phyloP scores from a whole-genome alignment of 1,284 basidiomycete species.

The Lentinula novae-zelandiae region DNA sequence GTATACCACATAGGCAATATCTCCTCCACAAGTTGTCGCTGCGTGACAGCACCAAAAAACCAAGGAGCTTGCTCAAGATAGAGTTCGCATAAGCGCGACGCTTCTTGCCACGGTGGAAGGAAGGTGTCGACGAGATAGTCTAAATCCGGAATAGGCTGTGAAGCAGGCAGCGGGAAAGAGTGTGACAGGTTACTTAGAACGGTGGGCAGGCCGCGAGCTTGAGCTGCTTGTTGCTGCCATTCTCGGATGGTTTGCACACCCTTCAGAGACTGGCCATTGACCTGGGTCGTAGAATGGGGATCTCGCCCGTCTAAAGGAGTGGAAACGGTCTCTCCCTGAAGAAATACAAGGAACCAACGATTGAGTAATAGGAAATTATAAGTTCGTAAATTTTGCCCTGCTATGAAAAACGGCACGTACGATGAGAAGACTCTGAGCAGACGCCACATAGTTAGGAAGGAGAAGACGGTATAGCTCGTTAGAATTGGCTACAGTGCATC shows the following conservation, averaged over 20 bases:
- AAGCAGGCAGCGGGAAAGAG: conserved; percentile 49
- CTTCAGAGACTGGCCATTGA: neutral
- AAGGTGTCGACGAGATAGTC: conserved; percentile 42
- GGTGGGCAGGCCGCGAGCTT: conserved; percentile 20
- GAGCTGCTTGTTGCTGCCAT: conserved; percentile 13
- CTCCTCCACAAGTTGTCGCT: conserved; percentile 58
- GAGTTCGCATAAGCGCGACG: conserved; percentile 50
- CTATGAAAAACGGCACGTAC: conserved; percentile 29
- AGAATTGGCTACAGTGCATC: neutral
- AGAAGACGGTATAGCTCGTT: neutral
- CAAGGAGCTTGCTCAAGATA: conserved; percentile 72
- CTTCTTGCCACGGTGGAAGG: conserved; percentile 57
- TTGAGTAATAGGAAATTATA: conserved; percentile 11
- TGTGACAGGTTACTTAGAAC: conserved; percentile 42
- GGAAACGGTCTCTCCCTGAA: conserved; percentile 33
- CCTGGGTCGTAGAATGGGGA: neutral
- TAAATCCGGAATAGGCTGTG: conserved; percentile 34
- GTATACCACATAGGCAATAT: conserved; percentile 63
- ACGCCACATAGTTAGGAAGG: conserved; percentile 3
- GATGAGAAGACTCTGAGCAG: conserved; percentile 44
- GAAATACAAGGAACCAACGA: neutral
- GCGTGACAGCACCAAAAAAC: conserved; percentile 70
- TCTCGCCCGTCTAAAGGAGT: conserved; percentile 13
- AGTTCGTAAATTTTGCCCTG: conserved; percentile 4
- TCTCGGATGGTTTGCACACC: conserved; percentile 1